Base-by-base conservation (phyloP, 1,284 basidiomycete species). In the Dichomitus squalens region DNA sequence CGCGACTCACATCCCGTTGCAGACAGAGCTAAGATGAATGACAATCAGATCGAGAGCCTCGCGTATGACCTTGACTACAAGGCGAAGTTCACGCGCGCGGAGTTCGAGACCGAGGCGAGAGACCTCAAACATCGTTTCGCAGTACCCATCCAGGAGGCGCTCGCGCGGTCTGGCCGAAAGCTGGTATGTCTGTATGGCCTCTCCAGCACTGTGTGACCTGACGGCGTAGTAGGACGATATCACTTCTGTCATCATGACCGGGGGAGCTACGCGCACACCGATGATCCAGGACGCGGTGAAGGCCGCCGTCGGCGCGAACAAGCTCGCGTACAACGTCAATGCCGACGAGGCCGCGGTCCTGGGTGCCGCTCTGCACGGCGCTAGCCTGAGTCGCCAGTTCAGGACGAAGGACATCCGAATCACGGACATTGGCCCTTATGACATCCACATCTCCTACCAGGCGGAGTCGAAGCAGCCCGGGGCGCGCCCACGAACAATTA, bases 271-370 rank as follows among this genome's bases (percentile, higher is more conserved):
- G 11, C 83, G 96, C 53, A 92, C 93, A 2, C 97, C 96, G 0
- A 90, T 98, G 83, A 87, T 99, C 34, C 95, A 97, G 72, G 74
- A 85, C 9, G 90, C 92, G 11, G 77, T 98, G 46, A 88, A 85
- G 65, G 79, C 82, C 0, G 82, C 85, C 31, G 89, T 95, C 52
- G 93, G 93, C 69, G 85, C 88, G 46, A 83, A 86, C 55, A 92
- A 91, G 71, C 90, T 97, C 62, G 93, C 95, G 7, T 82, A 91
- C 68, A 98, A 98, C 66, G 93, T 99, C 54, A 99, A 99, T 70
- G 91, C 96, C 0, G 97, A 99, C 72, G 96, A 99, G 79, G 94
- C 95, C 0, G 92, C 92, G 11, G 96, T 98, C 14, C 85, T 99
- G 52, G 95, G 93, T 76, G 96, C 96, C 4, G 97, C 93, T 2